Base-by-base conservation (phyloP, 2,329 filamentous ascomycete species). In the Fusarium succisae region DNA sequence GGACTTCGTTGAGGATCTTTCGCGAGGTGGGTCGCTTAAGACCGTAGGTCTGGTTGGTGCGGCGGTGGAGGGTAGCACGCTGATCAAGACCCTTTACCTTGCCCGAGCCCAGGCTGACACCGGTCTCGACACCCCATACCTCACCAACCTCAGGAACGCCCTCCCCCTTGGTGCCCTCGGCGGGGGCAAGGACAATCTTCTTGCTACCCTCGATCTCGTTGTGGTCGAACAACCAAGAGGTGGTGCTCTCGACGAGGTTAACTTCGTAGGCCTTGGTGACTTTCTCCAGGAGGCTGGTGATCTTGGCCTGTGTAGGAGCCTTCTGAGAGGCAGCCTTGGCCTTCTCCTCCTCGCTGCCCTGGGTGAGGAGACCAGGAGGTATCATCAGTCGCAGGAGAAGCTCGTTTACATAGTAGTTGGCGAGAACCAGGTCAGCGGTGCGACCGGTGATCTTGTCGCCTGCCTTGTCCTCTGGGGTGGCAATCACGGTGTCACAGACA, bases 191-290 rank as follows among this genome's bases (percentile, higher is more conserved):
- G 76, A 99, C 96, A 81, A 99, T 98, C 91, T 98, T 98, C 92
- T 98, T 98, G 88, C 93, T 83, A 79, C 94, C 93, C 87, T 99
- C 96, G 75, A 99, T 98, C 85, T 99, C 96, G 85, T 98, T 98
- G 83, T 94, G 93, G 81, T 94, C 95, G 82, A 99, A 98, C 70
- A 94, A 86, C 95, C 96, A 99, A 81, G 94, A 97, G 48, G 96
- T 99, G 73, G 96, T 99, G 89, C 95, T 97, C 90, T 99, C 96
- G 64, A 99, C 94, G 32, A 98, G 86, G 83, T 92, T 97, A 88
- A 93, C 95, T 71, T 94, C 95, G 84, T 97, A 99, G 78, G 90
- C 89, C 87, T 97, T 95, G 81, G 92, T 93, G 51, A 98, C 90
- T 89, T 96, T 98, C 85, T 98, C 95, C 57, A 99, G 87, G 73